Percentiles rank a stretch among this genome's conserved stretches.
phyloP scores from a whole-genome alignment of 306 rosid species.

The Ormosia semicastrata region DNA sequence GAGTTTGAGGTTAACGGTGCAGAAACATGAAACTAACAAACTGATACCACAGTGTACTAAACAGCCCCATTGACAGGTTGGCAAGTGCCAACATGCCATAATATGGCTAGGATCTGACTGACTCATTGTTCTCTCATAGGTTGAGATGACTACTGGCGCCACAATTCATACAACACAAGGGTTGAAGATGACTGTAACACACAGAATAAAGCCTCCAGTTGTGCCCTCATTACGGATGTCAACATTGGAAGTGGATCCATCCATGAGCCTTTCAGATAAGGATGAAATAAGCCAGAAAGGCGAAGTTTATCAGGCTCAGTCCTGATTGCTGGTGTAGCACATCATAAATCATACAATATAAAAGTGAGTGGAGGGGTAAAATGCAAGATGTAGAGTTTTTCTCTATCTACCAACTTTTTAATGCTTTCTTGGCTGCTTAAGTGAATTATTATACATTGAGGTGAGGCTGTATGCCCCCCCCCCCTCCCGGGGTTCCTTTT shows the following conservation, averaged over 20 bases:
- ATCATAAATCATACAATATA: neutral
- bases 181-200: conserved; percentile 81
- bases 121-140: conserved; percentile 48
- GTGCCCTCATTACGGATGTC: conserved; percentile 68
- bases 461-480: conserved; percentile 2
- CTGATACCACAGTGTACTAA: conserved; percentile 2
- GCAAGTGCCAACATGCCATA: neutral
- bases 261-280: conserved; percentile 37
- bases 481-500: neutral
- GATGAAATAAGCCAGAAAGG: conserved; percentile 53
- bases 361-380: neutral
- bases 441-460: conserved; percentile 8
- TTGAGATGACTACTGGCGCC: conserved; percentile 95
- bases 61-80: neutral
- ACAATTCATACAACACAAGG: conserved; percentile 96
- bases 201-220: conserved; percentile 73
- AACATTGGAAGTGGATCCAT: conserved; percentile 46
- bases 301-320: conserved; percentile 49
- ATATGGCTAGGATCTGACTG: conserved; percentile 1
- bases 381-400: neutral
- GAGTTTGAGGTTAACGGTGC: neutral
- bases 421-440: neutral
- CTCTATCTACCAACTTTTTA: neutral
- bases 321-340: conserved; percentile 26
- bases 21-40: neutral